These are phyloP conservation scores for Anisodus acutangulus DNA, from an alignment of 257 asterid species.

Conservation along the genomic window DNA sequence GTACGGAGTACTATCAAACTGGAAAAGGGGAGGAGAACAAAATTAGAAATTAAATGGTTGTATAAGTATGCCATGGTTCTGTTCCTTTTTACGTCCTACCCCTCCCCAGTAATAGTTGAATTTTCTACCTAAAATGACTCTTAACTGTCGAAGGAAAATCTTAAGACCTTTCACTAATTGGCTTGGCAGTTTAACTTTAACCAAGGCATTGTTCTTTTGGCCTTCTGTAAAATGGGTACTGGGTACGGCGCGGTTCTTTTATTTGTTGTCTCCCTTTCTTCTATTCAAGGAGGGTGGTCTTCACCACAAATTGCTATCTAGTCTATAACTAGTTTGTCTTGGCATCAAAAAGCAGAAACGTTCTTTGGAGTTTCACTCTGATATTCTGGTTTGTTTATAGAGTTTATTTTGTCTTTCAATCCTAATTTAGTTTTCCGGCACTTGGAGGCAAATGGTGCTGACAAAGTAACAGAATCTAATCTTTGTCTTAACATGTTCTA, in stretches of 20 bases:
- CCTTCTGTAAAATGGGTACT: not conserved
- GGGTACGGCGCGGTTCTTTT: no score
- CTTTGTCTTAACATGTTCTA: not conserved
- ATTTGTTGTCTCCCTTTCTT: not conserved
- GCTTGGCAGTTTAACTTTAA: no score
- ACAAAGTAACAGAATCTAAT: not conserved
- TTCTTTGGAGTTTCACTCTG: not conserved
- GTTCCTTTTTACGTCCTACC: not conserved
- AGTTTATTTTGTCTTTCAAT: not conserved
- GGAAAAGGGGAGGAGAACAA: not conserved
- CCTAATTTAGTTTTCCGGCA: conserved; percentile 1
- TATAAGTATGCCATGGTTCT: not conserved
- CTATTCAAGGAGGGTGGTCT: not conserved
- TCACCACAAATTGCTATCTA: not conserved
- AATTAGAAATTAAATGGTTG: conserved; percentile 6
- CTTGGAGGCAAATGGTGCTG: conserved; percentile 17
- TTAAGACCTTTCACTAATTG: not conserved
- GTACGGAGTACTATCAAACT: not conserved
- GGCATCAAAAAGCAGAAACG: conserved; percentile 1
- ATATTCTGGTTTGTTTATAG: not conserved
- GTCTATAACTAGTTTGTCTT: conserved; percentile 3
- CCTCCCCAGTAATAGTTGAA: not conserved
- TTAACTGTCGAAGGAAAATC: not conserved
- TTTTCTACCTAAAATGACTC: conserved; percentile 7
- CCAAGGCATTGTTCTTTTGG: not conserved